A percentile compares a stretch with the other conserved stretches of the same genome.
phyloP scores from a whole-genome alignment of 495 filamentous ascomycete species.

The Annulohypoxylon stygium region DNA sequence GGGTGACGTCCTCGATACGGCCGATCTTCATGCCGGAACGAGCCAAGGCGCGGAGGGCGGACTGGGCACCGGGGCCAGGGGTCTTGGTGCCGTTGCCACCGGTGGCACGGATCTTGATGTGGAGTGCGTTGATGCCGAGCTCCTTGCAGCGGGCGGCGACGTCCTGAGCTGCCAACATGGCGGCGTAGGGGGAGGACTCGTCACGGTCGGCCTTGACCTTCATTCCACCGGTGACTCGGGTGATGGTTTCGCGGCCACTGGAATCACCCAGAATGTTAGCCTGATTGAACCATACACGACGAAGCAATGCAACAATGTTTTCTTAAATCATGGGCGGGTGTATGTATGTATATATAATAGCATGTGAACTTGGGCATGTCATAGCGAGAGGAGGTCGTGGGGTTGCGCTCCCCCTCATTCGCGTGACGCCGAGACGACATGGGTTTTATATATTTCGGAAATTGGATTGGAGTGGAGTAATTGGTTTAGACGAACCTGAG shows the following conservation, averaged over 20 bases:
- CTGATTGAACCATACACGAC: conserved; percentile 53
- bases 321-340: conserved; percentile 7
- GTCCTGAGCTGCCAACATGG: conserved; percentile 98
- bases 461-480: not conserved
- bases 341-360: not conserved
- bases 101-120: conserved; percentile 99
- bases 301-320: not conserved
- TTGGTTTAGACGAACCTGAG: conserved; percentile 78
- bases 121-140: conserved; percentile 96
- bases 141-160: conserved; percentile 99
- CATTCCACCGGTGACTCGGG: conserved; percentile 99
- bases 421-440: conserved; percentile 28
- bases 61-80: conserved; percentile 97
- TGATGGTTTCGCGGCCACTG: conserved; percentile 99
- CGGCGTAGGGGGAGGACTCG: conserved; percentile 99
- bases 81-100: conserved; percentile 98
- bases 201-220: conserved; percentile 99
- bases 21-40: conserved; percentile 99
- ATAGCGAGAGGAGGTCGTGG: conserved; percentile 46
- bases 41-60: conserved; percentile 96
- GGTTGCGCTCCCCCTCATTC: conserved; percentile 38
- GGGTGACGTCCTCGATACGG: conserved; percentile 99
- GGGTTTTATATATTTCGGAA: conserved; percentile 15
- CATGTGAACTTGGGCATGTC: conserved; percentile 22
- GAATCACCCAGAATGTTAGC: conserved; percentile 76